phyloP scores from a whole-genome alignment of 2,329 filamentous ascomycete species.

The Atkinsonella hypoxylon region DNA sequence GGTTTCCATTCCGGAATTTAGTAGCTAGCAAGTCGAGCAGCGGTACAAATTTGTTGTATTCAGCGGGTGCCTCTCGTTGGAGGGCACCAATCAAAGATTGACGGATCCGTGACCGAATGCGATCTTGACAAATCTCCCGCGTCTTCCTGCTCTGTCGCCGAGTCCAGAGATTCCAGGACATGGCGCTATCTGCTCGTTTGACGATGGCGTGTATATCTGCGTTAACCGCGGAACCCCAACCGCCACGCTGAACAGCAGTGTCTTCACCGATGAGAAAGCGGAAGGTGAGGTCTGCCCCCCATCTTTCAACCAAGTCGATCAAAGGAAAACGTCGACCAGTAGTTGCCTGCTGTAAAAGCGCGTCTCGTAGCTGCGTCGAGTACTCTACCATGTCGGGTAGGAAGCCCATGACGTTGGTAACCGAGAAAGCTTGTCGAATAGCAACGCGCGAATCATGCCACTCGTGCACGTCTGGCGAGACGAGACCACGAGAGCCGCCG shows the following conservation, averaged over 20 bases:
- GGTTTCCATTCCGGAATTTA: not conserved
- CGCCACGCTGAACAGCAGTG: constrained; percentile 1
- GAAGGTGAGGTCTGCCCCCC: constrained; percentile 2
- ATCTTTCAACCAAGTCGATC: not conserved
- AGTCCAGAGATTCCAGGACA: not conserved
- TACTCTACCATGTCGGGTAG: constrained; percentile 1
- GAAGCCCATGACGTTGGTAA: constrained; percentile 1
- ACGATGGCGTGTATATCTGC: constrained; percentile 1
- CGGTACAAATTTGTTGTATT: not conserved
- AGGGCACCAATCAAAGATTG: not conserved
- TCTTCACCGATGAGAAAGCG: not conserved
- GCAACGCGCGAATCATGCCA: constrained; percentile 2
- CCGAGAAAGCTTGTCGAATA: not conserved
- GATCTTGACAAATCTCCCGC: not conserved
- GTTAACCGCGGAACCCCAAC: not conserved
- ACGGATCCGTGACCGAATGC: not conserved
- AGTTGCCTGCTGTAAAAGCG: not conserved
- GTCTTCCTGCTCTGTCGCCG: not conserved
- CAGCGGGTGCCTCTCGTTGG: not conserved
- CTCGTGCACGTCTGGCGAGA: not conserved
- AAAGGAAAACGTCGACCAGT: not conserved
- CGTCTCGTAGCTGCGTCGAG: not conserved
- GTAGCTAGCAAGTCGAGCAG: not conserved
- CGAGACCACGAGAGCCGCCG: not conserved
- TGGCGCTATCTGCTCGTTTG: not conserved